Evolutionary conservation across 148 eudicot genomes (phyloP).

Genomic region (Amaranthus palmeri): DNA sequence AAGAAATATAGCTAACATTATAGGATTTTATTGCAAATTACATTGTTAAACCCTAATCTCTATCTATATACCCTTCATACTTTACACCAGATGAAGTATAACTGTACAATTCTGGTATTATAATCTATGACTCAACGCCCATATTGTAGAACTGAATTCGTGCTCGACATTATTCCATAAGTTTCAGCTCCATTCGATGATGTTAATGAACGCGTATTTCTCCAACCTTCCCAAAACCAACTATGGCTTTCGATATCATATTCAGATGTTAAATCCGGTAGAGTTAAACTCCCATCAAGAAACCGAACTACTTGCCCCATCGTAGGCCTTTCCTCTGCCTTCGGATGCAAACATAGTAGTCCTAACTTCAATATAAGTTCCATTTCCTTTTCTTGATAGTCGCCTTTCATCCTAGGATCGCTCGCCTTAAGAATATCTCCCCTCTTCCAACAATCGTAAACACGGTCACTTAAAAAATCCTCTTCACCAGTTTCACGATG

Average conservation of each 20-base stretch:
- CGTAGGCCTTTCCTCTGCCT: constrained; percentile 13
- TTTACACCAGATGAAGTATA: not conserved
- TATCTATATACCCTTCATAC: not conserved
- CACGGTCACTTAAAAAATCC: constrained; percentile 28
- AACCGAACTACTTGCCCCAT: constrained; percentile 8
- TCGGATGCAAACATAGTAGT: not conserved
- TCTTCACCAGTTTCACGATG: constrained; percentile 17
- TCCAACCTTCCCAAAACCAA: not conserved
- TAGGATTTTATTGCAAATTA: no score
- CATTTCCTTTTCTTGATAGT: constrained; percentile 11
- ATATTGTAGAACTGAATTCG: no score
- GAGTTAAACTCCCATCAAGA: not conserved
- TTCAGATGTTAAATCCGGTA: no score
- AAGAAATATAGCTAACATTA: no score
- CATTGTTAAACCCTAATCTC: no score
- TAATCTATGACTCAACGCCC: no score
- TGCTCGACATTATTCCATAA: no score
- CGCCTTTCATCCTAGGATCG: constrained; percentile 12
- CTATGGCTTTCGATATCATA: no score
- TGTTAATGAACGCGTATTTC: not conserved
- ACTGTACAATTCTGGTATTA: no score
- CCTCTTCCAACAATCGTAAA: constrained; percentile 6
- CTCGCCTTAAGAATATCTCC: constrained; percentile 12
- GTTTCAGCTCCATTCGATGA: no score
- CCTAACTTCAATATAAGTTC: constrained; percentile 10